Evolutionary conservation across 352 stramenopile species (phyloP).

Genomic region (Phytophthora hybrid): DNA sequence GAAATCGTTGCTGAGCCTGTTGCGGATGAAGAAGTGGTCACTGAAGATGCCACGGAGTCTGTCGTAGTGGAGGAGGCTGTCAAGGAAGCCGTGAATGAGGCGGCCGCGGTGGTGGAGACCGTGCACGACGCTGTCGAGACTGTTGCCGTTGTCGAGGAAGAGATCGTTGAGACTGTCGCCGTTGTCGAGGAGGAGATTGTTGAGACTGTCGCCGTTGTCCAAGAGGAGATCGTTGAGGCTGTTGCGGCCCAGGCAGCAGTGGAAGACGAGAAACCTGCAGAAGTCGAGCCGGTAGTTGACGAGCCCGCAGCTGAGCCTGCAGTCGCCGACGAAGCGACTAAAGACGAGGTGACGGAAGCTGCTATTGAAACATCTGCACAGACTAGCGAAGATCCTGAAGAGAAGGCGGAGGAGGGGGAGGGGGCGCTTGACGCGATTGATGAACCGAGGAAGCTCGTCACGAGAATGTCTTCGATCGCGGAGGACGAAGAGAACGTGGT

Average conservation of each 20-base stretch:
- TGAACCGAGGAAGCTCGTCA: conserved; percentile 16
- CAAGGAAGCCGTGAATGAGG: conserved; percentile 1
- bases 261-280: neutral
- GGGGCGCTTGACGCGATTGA: conserved; percentile 4
- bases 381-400: neutral
- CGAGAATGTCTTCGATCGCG: conserved; percentile 20
- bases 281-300: neutral
- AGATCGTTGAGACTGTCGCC: too few relatives aligned
- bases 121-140: conserved; percentile 18
- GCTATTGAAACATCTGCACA: neutral
- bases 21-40: neutral
- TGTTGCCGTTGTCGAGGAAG: neutral
- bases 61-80: neutral
- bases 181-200: neutral
- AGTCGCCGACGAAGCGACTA: neutral
- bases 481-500: conserved; percentile 7
- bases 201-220: neutral
- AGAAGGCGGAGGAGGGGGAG: conserved; percentile 8
- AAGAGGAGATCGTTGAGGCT: too few relatives aligned
- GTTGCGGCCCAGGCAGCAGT: neutral
- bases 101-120: neutral
- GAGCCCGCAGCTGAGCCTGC: conserved; percentile 11
- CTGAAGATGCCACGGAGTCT: neutral
- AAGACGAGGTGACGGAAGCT: neutral
- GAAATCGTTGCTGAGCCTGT: neutral